Conservation (phyloP, 306 rosid genomes). For the Argentina anserina region DNA sequence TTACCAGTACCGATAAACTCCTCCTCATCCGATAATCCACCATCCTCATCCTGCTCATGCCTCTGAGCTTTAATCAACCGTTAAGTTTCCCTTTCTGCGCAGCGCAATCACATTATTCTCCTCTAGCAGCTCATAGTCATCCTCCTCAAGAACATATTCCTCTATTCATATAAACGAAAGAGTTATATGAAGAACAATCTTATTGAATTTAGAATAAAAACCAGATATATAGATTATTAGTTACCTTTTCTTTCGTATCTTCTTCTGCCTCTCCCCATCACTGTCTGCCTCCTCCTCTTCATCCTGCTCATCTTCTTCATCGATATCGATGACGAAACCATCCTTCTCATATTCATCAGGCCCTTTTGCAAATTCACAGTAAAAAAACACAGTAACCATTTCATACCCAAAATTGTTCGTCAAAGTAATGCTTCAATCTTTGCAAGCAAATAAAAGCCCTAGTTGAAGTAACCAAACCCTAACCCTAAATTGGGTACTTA, state of each 20-base stretch:
- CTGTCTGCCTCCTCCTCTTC: constrained; percentile 75
- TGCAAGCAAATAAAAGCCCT: no score
- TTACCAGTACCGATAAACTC: constrained; percentile 79
- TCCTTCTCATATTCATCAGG: constrained; percentile 97
- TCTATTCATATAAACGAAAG: constrained; percentile 45
- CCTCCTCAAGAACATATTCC: constrained; percentile 90
- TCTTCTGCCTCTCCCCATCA: constrained; percentile 89
- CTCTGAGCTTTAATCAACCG: constrained; percentile 80
- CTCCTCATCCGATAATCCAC: constrained; percentile 81
- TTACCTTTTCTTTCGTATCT: constrained; percentile 91
- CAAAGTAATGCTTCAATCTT: no score
- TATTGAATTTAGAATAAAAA: no score
- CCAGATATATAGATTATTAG: no score
- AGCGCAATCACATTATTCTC: constrained; percentile 80
- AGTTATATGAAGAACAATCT: constrained; percentile 19
- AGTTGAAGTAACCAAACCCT: neutral
- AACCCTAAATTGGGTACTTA: neutral
- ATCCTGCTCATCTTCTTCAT: constrained; percentile 82
- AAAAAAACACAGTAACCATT: no score
- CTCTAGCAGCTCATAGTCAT: constrained; percentile 87
- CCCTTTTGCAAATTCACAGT: constrained; percentile 40
- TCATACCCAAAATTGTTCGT: neutral
- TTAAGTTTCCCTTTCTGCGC: constrained; percentile 89
- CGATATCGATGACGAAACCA: constrained; percentile 91
- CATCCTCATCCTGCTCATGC: constrained; percentile 55